Percentiles rank a stretch among this genome's conserved stretches.
phyloP scores from a whole-genome alignment of 768 basidiomycete genomes.

The Floccularia luteovirens region DNA sequence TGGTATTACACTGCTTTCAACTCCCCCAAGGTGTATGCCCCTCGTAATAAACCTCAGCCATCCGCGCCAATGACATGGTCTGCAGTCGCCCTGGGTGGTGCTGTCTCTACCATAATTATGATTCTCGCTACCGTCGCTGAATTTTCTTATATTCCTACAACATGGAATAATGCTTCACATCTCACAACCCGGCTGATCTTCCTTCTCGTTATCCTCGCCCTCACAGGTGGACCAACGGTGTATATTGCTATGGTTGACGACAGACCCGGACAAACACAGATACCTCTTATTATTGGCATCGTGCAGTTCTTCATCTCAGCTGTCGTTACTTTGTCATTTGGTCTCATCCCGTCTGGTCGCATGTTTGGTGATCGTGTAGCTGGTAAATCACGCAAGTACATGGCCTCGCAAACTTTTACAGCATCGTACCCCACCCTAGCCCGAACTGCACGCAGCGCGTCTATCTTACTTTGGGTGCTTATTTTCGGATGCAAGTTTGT shows the following conservation, averaged over 20 bases:
- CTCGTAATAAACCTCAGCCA: conserved; percentile 53
- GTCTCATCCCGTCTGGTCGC: conserved; percentile 87
- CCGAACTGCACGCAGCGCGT: conserved; percentile 69
- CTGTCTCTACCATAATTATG: conserved; percentile 91
- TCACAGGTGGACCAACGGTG: conserved; percentile 90
- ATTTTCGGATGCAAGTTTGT: conserved; percentile 95
- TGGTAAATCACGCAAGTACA: conserved; percentile 94
- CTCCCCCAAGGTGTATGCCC: conserved; percentile 86
- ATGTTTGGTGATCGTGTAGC: conserved; percentile 99
- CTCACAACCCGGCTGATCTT: conserved; percentile 90
- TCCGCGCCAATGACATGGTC: conserved; percentile 93
- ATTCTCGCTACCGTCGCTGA: conserved; percentile 89
- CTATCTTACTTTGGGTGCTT: conserved; percentile 82
- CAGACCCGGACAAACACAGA: conserved; percentile 43
- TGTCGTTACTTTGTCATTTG: conserved; percentile 75
- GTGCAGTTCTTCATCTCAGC: conserved; percentile 93
- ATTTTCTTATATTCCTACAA: conserved; percentile 95
- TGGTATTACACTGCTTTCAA: conserved; percentile 99
- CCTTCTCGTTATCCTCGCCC: conserved; percentile 84
- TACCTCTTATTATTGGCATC: conserved; percentile 87
- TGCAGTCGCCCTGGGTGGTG: conserved; percentile 91
- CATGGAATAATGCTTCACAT: conserved; percentile 98
- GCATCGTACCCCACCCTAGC: conserved; percentile 87
- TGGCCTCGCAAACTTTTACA: conserved; percentile 98
- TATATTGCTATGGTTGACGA: conserved; percentile 87